Conservation (phyloP, 495 filamentous ascomycete genomes). For the Podospora comata region DNA sequence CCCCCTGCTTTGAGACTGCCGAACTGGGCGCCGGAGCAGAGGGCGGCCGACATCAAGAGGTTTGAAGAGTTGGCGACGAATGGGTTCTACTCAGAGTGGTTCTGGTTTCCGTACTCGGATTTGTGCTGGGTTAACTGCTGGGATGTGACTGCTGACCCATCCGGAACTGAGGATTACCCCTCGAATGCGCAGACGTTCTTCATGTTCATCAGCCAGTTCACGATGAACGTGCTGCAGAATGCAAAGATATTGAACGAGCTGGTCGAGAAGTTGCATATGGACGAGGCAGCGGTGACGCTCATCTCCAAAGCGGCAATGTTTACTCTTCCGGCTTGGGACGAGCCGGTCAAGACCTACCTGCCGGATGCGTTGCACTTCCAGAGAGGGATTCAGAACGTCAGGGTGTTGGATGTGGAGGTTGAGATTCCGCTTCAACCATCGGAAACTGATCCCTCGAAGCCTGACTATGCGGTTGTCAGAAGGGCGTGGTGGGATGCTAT, state of each 20-base stretch:
- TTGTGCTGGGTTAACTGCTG: slow-evolving; percentile 51
- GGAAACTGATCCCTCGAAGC: not conserved
- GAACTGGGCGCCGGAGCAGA: not conserved
- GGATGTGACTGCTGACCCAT: slow-evolving; percentile 32
- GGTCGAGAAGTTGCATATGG: slow-evolving; percentile 8
- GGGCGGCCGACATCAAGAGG: slow-evolving; percentile 1
- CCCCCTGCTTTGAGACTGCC: slow-evolving; percentile 23
- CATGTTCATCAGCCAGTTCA: slow-evolving; percentile 40
- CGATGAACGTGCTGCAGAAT: slow-evolving; percentile 25
- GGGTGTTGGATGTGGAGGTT: slow-evolving; percentile 36
- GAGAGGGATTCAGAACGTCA: slow-evolving; percentile 52
- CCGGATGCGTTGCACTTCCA: slow-evolving; percentile 53
- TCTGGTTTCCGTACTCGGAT: slow-evolving; percentile 53
- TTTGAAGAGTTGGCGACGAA: slow-evolving; percentile 41
- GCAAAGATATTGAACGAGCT: slow-evolving; percentile 22
- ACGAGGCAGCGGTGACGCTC: slow-evolving; percentile 23
- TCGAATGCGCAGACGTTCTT: slow-evolving; percentile 37
- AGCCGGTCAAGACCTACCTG: slow-evolving; percentile 42
- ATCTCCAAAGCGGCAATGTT: slow-evolving; percentile 37
- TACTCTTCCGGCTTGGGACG: slow-evolving; percentile 34
- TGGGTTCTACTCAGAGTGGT: slow-evolving; percentile 53
- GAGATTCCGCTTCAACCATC: not conserved
- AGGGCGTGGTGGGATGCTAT: slow-evolving; percentile 46
- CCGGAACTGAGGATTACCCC: slow-evolving; percentile 39
- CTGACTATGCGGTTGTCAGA: not conserved